phyloP scores from a whole-genome alignment of 1,284 basidiomycete species.

The Melampsora americana region DNA sequence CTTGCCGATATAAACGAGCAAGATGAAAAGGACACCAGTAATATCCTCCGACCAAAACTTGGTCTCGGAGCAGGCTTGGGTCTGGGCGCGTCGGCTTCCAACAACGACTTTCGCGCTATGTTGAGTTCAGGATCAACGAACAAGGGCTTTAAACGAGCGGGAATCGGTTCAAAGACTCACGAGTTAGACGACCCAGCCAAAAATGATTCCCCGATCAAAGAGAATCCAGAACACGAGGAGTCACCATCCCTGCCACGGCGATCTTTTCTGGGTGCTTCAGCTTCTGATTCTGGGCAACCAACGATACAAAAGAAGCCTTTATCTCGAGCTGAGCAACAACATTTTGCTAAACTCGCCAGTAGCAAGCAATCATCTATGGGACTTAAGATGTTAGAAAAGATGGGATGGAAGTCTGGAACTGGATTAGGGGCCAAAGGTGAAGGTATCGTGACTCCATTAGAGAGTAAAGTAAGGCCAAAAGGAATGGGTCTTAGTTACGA shows the following conservation, averaged over 20 bases:
- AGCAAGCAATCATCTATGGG: constrained; percentile 64
- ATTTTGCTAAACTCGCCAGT: constrained; percentile 70
- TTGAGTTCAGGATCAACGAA: constrained; percentile 3
- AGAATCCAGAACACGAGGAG: constrained; percentile 18
- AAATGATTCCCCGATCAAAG: constrained; percentile 46
- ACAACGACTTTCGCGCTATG: constrained; percentile 37
- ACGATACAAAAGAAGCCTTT: constrained; percentile 60
- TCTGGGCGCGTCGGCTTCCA: constrained; percentile 24
- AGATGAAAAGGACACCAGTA: background rate
- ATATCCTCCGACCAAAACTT: background rate
- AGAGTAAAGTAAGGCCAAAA: constrained; percentile 75
- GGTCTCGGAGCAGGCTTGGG: constrained; percentile 11
- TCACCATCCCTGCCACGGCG: constrained; percentile 54
- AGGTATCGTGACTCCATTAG: constrained; percentile 83
- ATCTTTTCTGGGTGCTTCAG: constrained; percentile 57
- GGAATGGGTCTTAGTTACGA: constrained; percentile 76
- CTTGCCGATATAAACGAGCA: background rate
- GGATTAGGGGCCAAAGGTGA: constrained; percentile 75
- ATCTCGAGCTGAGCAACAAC: constrained; percentile 65
- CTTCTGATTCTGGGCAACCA: constrained; percentile 57
- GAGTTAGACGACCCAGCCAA: constrained; percentile 8
- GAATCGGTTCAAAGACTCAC: constrained; percentile 8
- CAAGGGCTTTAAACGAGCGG: constrained; percentile 4
- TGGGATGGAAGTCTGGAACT: constrained; percentile 84
- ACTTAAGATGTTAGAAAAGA: constrained; percentile 82